Conservation (phyloP, 2,329 filamentous ascomycete genomes). For the Aureobasidium vineae region DNA sequence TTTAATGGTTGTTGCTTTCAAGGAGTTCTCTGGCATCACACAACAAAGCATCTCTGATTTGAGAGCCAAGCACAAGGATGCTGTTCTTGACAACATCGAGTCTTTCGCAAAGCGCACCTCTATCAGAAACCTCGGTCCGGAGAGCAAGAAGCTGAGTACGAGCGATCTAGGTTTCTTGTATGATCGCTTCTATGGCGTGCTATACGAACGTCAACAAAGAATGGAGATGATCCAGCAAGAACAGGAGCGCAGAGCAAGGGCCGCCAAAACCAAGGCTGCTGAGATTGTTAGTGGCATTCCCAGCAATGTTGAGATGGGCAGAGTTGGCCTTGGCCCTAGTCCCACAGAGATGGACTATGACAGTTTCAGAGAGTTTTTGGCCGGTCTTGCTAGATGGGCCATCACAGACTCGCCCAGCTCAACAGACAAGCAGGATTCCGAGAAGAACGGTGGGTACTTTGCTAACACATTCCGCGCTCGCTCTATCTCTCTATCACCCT, state of each 20-base stretch:
- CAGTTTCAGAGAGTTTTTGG: conserved; percentile 90
- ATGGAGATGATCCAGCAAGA: conserved; percentile 66
- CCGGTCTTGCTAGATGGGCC: conserved; percentile 85
- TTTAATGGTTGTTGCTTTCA: conserved; percentile 98
- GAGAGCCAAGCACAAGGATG: conserved; percentile 87
- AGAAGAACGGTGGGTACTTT: conserved; percentile 59
- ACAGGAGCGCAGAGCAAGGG: conserved; percentile 63
- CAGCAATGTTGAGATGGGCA: conserved; percentile 69
- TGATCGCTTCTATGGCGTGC: conserved; percentile 85
- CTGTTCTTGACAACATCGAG: conserved; percentile 92
- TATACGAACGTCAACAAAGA: conserved; percentile 89
- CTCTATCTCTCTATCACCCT: conserved; percentile 50
- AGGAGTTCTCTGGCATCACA: conserved; percentile 94
- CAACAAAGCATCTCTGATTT: conserved; percentile 88
- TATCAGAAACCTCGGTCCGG: conserved; percentile 90
- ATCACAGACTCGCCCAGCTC: conserved; percentile 77
- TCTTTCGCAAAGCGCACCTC: conserved; percentile 96
- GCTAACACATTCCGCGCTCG: conserved; percentile 44
- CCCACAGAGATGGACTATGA: conserved; percentile 97
- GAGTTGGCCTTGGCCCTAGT: conserved; percentile 84
- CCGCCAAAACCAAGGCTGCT: conserved; percentile 55
- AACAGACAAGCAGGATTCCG: conserved; percentile 52
- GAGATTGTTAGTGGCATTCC: conserved; percentile 51
- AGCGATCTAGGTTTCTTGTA: conserved; percentile 90
- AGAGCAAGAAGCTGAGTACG: conserved; percentile 83